These are phyloP conservation scores for Lachnum nothofagi DNA, from an alignment of 2,329 filamentous ascomycete species.

Conservation along the genomic window DNA sequence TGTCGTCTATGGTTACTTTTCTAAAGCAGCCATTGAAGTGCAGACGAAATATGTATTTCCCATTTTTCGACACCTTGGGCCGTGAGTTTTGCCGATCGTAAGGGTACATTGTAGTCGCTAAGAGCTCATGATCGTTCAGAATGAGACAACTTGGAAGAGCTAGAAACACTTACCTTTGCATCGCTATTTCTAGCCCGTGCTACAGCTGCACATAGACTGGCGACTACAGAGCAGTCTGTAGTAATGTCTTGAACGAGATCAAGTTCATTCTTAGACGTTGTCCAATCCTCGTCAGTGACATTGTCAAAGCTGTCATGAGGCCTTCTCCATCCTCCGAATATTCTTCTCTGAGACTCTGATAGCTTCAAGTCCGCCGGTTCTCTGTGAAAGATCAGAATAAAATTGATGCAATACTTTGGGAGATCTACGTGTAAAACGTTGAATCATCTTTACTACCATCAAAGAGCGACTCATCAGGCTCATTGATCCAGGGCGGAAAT, in stretches of 20 bases:
- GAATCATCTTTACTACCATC: constrained; percentile 41
- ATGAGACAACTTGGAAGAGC: not conserved
- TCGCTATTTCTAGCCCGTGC: constrained; percentile 65
- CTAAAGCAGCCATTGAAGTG: constrained; percentile 94
- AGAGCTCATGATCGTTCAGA: constrained; percentile 46
- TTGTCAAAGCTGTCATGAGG: constrained; percentile 58
- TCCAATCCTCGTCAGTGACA: constrained; percentile 41
- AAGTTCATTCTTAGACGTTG: constrained; percentile 54
- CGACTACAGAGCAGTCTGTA: constrained; percentile 94
- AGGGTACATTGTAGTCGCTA: constrained; percentile 70
- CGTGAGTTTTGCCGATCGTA: constrained; percentile 54
- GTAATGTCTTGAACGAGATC: constrained; percentile 94
- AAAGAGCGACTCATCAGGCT: constrained; percentile 60
- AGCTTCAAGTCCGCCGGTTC: constrained; percentile 67
- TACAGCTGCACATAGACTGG: constrained; percentile 80
- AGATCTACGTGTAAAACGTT: constrained; percentile 56
- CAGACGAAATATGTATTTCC: constrained; percentile 87
- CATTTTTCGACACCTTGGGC: constrained; percentile 66
- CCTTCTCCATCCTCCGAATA: constrained; percentile 81
- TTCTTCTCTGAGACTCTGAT: constrained; percentile 66
- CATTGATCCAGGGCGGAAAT: constrained; percentile 77
- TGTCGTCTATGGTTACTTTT: constrained; percentile 82
- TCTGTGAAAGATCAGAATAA: constrained; percentile 40
- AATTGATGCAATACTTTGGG: constrained; percentile 4
- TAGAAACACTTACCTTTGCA: constrained; percentile 50